Evolutionary conservation across 1,139 yeast species (phyloP), one percentile per base, ranked within the genome.

Genomic region (Scheffersomyces quercinus): DNA sequence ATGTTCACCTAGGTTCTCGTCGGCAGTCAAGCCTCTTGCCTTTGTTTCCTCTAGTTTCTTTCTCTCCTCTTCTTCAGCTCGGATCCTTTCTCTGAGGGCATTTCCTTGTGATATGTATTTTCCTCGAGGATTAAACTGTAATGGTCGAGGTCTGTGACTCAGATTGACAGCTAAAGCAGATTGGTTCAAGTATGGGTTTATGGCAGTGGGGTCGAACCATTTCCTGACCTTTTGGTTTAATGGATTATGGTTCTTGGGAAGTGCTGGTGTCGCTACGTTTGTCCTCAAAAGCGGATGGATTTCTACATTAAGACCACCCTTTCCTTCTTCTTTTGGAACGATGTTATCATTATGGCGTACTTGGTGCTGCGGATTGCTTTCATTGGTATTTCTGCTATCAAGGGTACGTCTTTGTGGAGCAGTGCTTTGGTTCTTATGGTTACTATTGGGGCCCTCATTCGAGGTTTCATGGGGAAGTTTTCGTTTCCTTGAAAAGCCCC

Each of bases 111-210:
- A 76, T 2, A 84, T 73, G 55, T 72, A 85, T 54, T 83, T 85
- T 1, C 95, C 93, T 35, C 72, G 71, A 15, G 69, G 75, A 53
- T 78, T 83, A 53, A 88, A 79, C 28, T 63, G 64, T 29, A 87
- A 61, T 70, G 35, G 61, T 58, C 75, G 54, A 24, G 62, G 50
- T 44, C 59, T 54, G 29, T 52, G 58, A 9, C 40, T 46, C 45
- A 28, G 35, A 36, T 12, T 31, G 38, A 52, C 52, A 31, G 63
- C 54, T 7, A 48, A 40, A 31, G 55, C 62, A 4, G 54, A 48
- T 45, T 74, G 81, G 49, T 79, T 77, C 33, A 83, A 64, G 56
- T 85, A 87, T 1, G 93, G 93, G 54, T 86, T 86, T 29, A 79
- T 62, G 4, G 72, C 52, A 1, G 60, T 43, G 3, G 70, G 62